Base-by-base conservation (phyloP, 2,329 filamentous ascomycete genomes). In the Aspergillus novofumigatus region DNA sequence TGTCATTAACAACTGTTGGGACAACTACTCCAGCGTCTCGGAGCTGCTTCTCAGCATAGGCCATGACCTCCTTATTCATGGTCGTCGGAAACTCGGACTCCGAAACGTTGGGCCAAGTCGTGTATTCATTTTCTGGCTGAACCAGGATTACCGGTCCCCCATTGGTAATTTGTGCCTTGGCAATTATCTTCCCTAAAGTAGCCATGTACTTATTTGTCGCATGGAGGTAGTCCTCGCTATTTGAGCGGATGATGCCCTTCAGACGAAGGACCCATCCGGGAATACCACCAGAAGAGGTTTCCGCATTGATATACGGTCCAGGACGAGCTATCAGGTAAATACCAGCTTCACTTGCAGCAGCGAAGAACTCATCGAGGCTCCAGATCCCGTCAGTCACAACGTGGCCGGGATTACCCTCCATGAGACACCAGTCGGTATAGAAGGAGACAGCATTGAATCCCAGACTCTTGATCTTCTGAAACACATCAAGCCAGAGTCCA, bases 91-190 rank as follows among this genome's bases (percentile, higher is more conserved):
- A 38, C 14, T 38, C 14, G 1, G 32, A 17, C 32, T 38, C 32
- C 14, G 32, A 17, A 6, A 81, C 78, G 65, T 91, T 85, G 0
- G 87, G 87, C 62, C 88, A 90, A 3, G 73, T 69, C 21, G 81
- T 85, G 67, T 93, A 92, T 70, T 94, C 91, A 60, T 94, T 95
- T 70, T 95, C 91, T 0, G 89, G 87, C 69, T 95, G 91, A 45
- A 89, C 81, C 1, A 93, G 75, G 58, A 95, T 90, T 6, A 95
- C 81, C 0, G 90, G 90, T 0, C 91, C 91, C 0, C 89, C 90
- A 53, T 92, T 90, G 1, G 89, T 93, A 65, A 95, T 92, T 65
- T 94, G 90, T 0, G 84, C 86, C 53, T 86, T 83, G 3, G 90
- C 88, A 62, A 95, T 87, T 6, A 86, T 84, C 11, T 79, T 79